Base-by-base conservation (phyloP, 306 rosid species). In the Malus domestica region DNA sequence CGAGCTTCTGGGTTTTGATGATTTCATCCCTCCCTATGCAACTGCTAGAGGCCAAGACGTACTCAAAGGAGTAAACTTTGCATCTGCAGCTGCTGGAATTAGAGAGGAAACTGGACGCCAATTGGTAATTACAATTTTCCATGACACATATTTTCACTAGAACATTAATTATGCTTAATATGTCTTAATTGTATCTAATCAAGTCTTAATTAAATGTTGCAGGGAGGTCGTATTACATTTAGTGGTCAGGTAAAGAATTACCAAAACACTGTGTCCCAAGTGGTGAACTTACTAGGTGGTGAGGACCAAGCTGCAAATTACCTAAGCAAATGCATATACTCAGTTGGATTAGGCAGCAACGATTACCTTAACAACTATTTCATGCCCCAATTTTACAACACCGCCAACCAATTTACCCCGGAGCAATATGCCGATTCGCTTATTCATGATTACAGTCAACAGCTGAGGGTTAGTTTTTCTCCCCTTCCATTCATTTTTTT, bases 21-120 rank as follows among this genome's bases (percentile, higher is more conserved):
- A 82, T 79, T 92, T 88, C 70, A 89, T 90, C 58, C 83, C 88
- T n/a, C 88, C 99, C 7, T 95, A 76, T 77, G 79, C 84, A 72
- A 72, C 78, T 22, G 92, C 89, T 4, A 84, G 87, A 2, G 99
- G 90, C 18, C 86, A 71, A 83, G 86, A 87, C 58, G 84, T 95
- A 29, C 91, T 95, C 22, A 72, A 8, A 68, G 99, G 99, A 74
- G 91, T 90, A 8, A 95, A 95, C 76, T 95, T 86, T 85, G 99
- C 99, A 59, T 95, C 99, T 3, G 99, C 98, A 58, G 99, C 99
- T 42, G 97, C 99, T 3, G 99, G 97, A 79, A 95, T 95, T 13
- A 88, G 97, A 83, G 97, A 92, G 13, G 99, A 92, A 87, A 95
- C 97, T 11, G 99, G 99, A 44, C 97, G 70, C 19, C 99, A 95